Evolutionary conservation across 78 protist genomes (phyloP), one percentile per base, ranked within the genome.

Genomic region (Pelomyxa schiedti): DNA sequence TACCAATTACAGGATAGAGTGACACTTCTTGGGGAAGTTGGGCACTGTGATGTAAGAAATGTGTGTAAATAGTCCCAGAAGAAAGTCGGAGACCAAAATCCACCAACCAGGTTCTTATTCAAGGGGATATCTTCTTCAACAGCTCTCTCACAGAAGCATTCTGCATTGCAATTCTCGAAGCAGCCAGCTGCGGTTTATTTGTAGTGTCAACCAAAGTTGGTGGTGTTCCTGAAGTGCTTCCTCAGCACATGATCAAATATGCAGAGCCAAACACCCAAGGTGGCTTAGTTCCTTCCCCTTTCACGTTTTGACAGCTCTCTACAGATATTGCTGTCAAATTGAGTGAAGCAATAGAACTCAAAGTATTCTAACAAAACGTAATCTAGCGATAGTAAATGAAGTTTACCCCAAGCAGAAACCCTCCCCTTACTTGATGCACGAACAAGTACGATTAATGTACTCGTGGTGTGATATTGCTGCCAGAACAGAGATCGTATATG

Each of bases 131-230:
- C 63, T 97, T 97, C 78, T 69, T 97, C 22, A 97, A 96, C 72
- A 70, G 90, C 3, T 90, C 96, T 26, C 81, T 96, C 35, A 96
- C 99, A 1, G 99, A 97, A 37, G 97, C 99, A 8, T 97, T 97
- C 70, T 91, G 99, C 79, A 96, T 96, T 36, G 97, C 98, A 5
- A 94, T 97, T 43, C 74, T 96, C 4, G 99, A 97, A 65, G 99
- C 99, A 2, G 97, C 94, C 4, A 8, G 75, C 39, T 90, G 97
- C 30, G 90, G 95, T 0, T 81, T 86, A 5, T 66, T 82, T 7
- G 92, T 89, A 2, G 98, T 95, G 2, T 41, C 81, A 26, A 95
- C 98, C 8, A 32, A 67, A 2, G 98, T 95, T 4, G 98, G 98
- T 32, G 98, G 98, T 75, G 88, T 95, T 8, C 98, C 98, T 3